phyloP scores from a whole-genome alignment of 2,329 filamentous ascomycete species.

The Exophiala bonariae region DNA sequence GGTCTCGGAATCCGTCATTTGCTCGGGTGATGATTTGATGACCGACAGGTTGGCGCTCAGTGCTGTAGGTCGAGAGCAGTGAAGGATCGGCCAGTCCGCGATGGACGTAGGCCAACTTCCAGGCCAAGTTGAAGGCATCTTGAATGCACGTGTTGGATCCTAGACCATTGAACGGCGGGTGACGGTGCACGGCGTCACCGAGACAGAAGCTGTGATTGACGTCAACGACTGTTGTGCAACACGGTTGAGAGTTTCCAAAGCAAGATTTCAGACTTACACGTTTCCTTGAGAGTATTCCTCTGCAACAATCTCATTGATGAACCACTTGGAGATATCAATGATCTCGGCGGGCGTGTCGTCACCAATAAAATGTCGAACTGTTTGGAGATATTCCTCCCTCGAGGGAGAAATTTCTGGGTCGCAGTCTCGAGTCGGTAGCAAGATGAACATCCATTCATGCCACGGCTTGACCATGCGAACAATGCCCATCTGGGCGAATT shows the following conservation, averaged over 20 bases:
- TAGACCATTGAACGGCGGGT: slow-evolving; percentile 37
- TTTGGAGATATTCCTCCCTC: slow-evolving; percentile 30
- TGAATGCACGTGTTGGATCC: slow-evolving; percentile 39
- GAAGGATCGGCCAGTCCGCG: slow-evolving; percentile 31
- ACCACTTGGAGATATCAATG: slow-evolving; percentile 56
- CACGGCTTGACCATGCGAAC: slow-evolving; percentile 64
- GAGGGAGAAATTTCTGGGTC: slow-evolving; percentile 39
- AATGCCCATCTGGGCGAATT: slow-evolving; percentile 51
- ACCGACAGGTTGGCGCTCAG: slow-evolving; percentile 36
- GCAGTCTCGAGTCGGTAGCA: slow-evolving; percentile 44
- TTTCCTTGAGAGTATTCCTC: slow-evolving; percentile 55
- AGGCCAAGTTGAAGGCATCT: slow-evolving; percentile 38
- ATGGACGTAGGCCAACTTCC: slow-evolving; percentile 36
- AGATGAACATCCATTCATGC: slow-evolving; percentile 62
- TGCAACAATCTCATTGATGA: slow-evolving; percentile 61
- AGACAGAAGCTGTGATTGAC: slow-evolving; percentile 28
- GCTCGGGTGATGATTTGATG: slow-evolving; percentile 54
- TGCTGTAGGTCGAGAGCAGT: slow-evolving; percentile 34
- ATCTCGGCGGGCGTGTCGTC: slow-evolving; percentile 55
- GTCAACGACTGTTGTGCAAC: no score
- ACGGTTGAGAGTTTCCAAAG: slow-evolving; percentile 9
- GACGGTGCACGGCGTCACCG: slow-evolving; percentile 38
- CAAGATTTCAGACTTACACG: slow-evolving; percentile 5
- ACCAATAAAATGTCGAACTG: slow-evolving; percentile 49
- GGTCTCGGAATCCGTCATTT: slow-evolving; percentile 58